Evolutionary conservation across 768 basidiomycete genomes (phyloP).

Genomic region (Tricholomella constricta): DNA sequence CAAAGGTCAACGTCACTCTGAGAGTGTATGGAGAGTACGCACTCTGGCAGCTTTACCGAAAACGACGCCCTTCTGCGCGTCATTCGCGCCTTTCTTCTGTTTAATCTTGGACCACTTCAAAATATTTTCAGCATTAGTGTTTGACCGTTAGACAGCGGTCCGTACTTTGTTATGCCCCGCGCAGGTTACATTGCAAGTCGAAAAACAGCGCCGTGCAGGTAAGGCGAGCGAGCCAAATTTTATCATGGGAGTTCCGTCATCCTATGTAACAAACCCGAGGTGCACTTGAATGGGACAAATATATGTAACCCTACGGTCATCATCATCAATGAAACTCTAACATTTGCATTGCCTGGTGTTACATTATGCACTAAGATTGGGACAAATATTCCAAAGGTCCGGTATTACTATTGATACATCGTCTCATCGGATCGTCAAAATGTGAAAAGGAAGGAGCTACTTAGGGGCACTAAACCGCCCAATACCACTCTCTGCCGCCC

Average conservation of each 20-base stretch:
- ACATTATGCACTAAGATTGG: background rate
- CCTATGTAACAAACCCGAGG: background rate
- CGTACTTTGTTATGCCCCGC: conserved; percentile 47
- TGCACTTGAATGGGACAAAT: too few species aligned
- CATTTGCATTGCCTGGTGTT: background rate
- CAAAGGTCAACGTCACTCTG: conserved; percentile 1
- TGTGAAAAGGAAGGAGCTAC: background rate
- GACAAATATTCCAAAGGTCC: background rate
- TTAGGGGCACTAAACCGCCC: conserved; percentile 17
- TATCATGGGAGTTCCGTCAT: conserved; percentile 10
- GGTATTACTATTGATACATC: background rate
- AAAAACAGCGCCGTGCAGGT: conserved; percentile 21
- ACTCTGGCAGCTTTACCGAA: conserved; percentile 60
- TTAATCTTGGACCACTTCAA: conserved; percentile 80
- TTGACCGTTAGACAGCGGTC: background rate
- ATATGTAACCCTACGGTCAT: too few species aligned
- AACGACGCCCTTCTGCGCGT: conserved; percentile 58
- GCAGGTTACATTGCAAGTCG: conserved; percentile 13
- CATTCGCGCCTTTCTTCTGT: conserved; percentile 65
- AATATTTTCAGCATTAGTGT: background rate
- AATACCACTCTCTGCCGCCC: conserved; percentile 59
- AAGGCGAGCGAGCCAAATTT: conserved; percentile 9
- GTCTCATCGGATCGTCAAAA: conserved; percentile 1
- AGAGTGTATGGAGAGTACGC: conserved; percentile 20
- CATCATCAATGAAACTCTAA: background rate